These are phyloP conservation scores for Avena insularis DNA, from an alignment of 176 grass and related monocot species.

Conservation along the genomic window DNA sequence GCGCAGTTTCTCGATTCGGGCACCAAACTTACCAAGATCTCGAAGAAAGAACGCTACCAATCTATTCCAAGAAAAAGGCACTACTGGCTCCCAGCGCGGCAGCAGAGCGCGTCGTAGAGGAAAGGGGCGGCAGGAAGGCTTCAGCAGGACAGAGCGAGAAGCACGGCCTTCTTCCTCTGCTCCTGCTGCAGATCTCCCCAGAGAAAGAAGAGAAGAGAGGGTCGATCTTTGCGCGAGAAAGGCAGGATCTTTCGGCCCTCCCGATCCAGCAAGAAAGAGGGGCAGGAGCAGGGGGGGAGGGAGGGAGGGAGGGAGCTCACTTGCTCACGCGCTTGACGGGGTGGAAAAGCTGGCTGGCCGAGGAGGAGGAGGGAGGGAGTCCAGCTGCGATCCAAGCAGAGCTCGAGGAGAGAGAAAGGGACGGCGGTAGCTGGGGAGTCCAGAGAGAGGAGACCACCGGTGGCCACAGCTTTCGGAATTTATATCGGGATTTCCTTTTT, in stretches of 20 bases:
- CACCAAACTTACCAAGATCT: slow-evolving; percentile 6
- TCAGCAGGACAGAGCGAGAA: slow-evolving; percentile 9
- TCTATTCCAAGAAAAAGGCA: neutral
- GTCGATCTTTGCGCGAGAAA: slow-evolving; percentile 31
- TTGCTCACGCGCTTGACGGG: neutral
- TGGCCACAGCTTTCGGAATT: slow-evolving; percentile 34
- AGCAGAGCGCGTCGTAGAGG: neutral
- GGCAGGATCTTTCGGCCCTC: slow-evolving; percentile 28
- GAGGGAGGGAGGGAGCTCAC: slow-evolving; percentile 8
- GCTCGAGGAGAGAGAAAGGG: slow-evolving; percentile 7
- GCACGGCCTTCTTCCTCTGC: slow-evolving; percentile 47
- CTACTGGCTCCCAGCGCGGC: neutral
- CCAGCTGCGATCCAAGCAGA: slow-evolving; percentile 54
- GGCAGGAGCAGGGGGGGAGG: neutral
- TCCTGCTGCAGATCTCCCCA: slow-evolving; percentile 32
- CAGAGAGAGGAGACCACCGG: neutral
- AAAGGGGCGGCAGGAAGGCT: neutral
- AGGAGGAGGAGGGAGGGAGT: slow-evolving; percentile 19
- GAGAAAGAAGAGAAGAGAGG: neutral
- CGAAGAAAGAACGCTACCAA: neutral
- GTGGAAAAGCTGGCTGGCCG: neutral
- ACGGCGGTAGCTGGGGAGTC: slow-evolving; percentile 48
- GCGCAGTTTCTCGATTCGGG: neutral
- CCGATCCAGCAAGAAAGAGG: slow-evolving; percentile 29
- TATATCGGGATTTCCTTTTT: slow-evolving; percentile 27